A percentile compares a stretch with the other conserved stretches of the same genome.
These are phyloP conservation scores for Nicotiana obtusifolia DNA, from an alignment of 257 asterid genomes.

Conservation along the genomic window DNA sequence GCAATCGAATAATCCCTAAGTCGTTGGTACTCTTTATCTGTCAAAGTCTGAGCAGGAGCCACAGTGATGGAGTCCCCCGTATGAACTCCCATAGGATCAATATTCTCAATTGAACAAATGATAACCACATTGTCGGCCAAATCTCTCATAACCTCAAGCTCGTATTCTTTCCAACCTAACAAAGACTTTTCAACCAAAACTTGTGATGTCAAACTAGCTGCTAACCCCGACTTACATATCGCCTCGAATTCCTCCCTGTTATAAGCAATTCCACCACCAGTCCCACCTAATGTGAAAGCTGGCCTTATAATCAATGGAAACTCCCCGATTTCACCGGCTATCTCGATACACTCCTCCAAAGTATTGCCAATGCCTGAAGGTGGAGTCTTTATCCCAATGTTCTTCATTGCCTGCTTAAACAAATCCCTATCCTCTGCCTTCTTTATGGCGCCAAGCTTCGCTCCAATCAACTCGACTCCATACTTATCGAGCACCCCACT, in stretches of 20 bases:
- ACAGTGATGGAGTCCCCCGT: conserved; percentile 98
- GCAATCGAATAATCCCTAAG: conserved; percentile 96
- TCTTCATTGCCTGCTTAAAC: conserved; percentile 90
- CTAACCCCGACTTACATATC: conserved; percentile 88
- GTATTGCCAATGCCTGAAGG: conserved; percentile 96
- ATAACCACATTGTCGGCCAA: conserved; percentile 98
- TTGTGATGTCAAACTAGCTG: conserved; percentile 93
- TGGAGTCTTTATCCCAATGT: conserved; percentile 88
- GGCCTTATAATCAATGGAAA: conserved; percentile 93
- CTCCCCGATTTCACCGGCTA: conserved; percentile 79
- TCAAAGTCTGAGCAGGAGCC: conserved; percentile 97
- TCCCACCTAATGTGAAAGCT: conserved; percentile 93
- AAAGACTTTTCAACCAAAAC: conserved; percentile 92
- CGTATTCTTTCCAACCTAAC: conserved; percentile 98
- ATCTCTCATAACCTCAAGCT: conserved; percentile 97
- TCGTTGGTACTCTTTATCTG: conserved; percentile 92
- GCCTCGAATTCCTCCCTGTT: conserved; percentile 92
- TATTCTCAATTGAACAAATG: conserved; percentile 95
- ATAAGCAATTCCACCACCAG: conserved; percentile 98
- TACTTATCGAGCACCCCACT: conserved; percentile 91
- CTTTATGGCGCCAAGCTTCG: conserved; percentile 89
- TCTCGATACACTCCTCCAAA: conserved; percentile 73
- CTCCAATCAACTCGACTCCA: conserved; percentile 95
- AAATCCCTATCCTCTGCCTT: conserved; percentile 96
- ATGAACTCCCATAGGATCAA: conserved; percentile 97